These are phyloP conservation scores for Aspergillus clavatus DNA, from an alignment of 2,329 filamentous ascomycete species.

Conservation along the genomic window DNA sequence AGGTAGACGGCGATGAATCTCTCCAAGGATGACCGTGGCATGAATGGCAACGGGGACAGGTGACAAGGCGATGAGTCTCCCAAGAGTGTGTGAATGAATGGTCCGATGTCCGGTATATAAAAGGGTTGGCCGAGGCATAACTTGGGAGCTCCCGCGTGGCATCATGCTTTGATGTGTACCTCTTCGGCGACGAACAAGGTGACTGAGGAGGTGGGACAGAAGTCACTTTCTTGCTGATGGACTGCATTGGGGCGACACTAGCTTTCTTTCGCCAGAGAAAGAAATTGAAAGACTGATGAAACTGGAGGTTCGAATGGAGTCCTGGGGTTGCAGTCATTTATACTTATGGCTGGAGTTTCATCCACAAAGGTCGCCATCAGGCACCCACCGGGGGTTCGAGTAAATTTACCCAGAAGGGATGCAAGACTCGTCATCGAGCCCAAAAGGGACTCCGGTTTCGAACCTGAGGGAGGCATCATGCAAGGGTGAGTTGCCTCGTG, in stretches of 20 bases:
- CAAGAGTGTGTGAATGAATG: conserved; percentile 22
- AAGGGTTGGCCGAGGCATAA: conserved; percentile 20
- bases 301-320: background rate
- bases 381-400: background rate
- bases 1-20: background rate
- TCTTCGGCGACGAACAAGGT: background rate
- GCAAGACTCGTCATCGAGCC: background rate
- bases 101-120: conserved; percentile 14
- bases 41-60: conserved; percentile 16
- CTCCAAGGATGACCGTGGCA: background rate
- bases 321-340: background rate
- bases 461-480: background rate
- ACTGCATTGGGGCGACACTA: background rate
- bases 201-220: conserved; percentile 3
- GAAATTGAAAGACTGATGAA: too few species aligned
- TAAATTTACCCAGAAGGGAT: background rate
- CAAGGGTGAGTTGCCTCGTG: background rate
- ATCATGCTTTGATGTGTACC: conserved; percentile 3
- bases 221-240: background rate
- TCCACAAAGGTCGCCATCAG: background rate
- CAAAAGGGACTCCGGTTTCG: background rate
- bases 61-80: conserved; percentile 12
- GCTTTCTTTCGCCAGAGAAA: too few species aligned
- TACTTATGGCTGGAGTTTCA: background rate
- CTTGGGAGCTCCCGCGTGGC: conserved; percentile 12